These are phyloP conservation scores for Acanthamoeba sp. DNA, from an alignment of 208 protist genomes.

Conservation along the genomic window DNA sequence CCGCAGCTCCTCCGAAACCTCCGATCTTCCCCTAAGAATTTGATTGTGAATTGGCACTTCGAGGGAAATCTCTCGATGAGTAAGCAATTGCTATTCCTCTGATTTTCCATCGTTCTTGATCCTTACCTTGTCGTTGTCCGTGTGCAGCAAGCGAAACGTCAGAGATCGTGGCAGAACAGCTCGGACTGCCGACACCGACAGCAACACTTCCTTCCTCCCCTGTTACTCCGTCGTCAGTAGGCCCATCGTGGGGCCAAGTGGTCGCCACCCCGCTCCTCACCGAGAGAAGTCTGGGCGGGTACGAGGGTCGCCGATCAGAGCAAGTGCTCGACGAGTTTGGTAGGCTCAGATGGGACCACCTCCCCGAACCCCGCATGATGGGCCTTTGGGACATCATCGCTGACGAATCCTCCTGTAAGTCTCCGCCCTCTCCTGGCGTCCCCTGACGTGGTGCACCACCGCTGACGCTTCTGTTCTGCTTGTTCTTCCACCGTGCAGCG, in stretches of 20 bases:
- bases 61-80: neutral
- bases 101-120: neutral
- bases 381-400: conserved; percentile 33
- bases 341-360: conserved; percentile 10
- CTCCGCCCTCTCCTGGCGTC: neutral
- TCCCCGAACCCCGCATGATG: conserved; percentile 58
- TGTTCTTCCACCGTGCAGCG: neutral
- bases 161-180: conserved; percentile 26
- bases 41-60: no score
- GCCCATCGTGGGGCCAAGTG: neutral
- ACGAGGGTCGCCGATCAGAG: neutral
- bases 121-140: neutral
- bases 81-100: neutral
- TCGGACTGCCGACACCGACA: neutral
- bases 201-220: neutral
- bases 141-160: neutral
- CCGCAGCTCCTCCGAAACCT: neutral
- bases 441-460: no score
- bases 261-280: conserved; percentile 19
- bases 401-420: neutral
- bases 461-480: neutral
- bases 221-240: neutral
- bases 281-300: conserved; percentile 2
- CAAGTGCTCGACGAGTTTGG: conserved; percentile 25
- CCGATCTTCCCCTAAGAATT: neutral